These are phyloP conservation scores for Fusarium brevicatenulatum DNA, from an alignment of 2,329 filamentous ascomycete genomes.

Conservation along the genomic window DNA sequence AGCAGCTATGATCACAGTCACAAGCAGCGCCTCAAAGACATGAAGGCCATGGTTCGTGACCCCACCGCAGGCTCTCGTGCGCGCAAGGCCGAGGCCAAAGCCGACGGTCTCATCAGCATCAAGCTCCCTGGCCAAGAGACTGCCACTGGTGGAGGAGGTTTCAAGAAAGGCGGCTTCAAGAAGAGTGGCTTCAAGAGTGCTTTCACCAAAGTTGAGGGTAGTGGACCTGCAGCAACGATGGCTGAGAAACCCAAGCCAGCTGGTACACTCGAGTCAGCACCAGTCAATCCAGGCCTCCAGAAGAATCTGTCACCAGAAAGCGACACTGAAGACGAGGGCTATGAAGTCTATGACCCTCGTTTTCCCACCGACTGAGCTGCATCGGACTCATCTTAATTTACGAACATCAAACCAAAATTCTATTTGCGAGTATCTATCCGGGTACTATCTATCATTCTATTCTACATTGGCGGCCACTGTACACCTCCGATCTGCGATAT, in stretches of 20 bases:
- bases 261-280: slow-evolving; percentile 33
- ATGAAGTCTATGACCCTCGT: slow-evolving; percentile 73
- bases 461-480: slow-evolving; percentile 46
- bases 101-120: slow-evolving; percentile 74
- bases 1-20: slow-evolving; percentile 96
- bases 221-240: slow-evolving; percentile 49
- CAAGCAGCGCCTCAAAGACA: slow-evolving; percentile 87
- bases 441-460: background rate
- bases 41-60: slow-evolving; percentile 84
- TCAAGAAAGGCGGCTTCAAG: slow-evolving; percentile 79
- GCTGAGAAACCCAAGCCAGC: slow-evolving; percentile 53
- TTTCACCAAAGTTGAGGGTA: slow-evolving; percentile 66
- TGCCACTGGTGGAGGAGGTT: slow-evolving; percentile 56
- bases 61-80: slow-evolving; percentile 72
- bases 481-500: slow-evolving; percentile 56
- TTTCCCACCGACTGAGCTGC: slow-evolving; percentile 67
- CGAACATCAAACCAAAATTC: background rate
- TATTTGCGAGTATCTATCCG: slow-evolving; percentile 8
- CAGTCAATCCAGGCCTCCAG: slow-evolving; percentile 32
- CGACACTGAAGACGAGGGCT: slow-evolving; percentile 76
- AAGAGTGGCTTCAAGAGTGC: slow-evolving; percentile 86
- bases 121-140: slow-evolving; percentile 60
- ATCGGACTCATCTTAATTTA: background rate
- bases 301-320: slow-evolving; percentile 58
- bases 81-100: slow-evolving; percentile 75